These are phyloP conservation scores for Solanum verrucosum DNA, from an alignment of 257 asterid species.

Conservation along the genomic window DNA sequence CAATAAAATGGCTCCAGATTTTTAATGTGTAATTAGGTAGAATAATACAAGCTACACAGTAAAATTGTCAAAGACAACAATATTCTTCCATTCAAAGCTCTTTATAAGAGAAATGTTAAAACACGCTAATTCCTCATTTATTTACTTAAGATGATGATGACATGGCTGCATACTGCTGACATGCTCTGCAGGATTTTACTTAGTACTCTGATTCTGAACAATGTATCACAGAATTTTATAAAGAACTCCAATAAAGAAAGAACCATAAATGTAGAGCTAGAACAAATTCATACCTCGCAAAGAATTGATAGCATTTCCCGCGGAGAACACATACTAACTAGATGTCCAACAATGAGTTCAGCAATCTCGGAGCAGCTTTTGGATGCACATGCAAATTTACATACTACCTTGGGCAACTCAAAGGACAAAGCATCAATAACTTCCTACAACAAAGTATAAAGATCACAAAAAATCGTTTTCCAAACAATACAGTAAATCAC, in stretches of 20 bases:
- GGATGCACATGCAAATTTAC: conserved; percentile 52
- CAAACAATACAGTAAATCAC: background rate
- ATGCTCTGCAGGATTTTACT: background rate
- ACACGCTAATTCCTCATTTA: background rate
- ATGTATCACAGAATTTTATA: background rate
- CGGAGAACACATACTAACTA: conserved; percentile 46
- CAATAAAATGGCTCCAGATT: background rate
- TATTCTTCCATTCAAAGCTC: background rate
- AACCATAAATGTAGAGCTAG: background rate
- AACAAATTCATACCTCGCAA: conserved; percentile 44
- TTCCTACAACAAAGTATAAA: conserved; percentile 26
- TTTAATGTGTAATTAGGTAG: background rate
- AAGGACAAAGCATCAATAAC: conserved; percentile 60
- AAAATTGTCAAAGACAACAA: background rate
- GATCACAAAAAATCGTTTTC: background rate
- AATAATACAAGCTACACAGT: background rate
- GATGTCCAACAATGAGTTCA: conserved; percentile 26
- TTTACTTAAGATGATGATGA: background rate
- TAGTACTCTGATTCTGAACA: background rate
- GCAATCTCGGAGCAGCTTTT: conserved; percentile 47
- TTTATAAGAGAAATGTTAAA: background rate
- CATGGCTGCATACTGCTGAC: background rate
- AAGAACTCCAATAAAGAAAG: background rate
- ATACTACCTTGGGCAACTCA: conserved; percentile 62
- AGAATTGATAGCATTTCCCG: conserved; percentile 86